Percentiles rank a stretch among this genome's conserved stretches.
These are phyloP conservation scores for Carex parvula DNA, from an alignment of 176 grass and related monocot species.

Conservation along the genomic window DNA sequence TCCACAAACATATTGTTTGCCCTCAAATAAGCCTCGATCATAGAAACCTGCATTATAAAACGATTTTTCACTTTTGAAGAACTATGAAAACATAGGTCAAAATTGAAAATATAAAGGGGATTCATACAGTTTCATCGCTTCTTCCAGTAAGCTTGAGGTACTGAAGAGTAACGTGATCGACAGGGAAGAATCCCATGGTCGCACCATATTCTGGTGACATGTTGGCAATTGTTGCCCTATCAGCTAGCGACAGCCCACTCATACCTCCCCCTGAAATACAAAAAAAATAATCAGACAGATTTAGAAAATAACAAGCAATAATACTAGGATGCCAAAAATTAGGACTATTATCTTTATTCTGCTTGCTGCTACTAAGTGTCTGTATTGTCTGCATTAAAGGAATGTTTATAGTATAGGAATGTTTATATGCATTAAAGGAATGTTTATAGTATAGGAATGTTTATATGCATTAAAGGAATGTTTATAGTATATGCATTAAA, in stretches of 20 bases:
- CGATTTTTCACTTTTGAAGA: constrained; percentile 4
- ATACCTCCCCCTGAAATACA: constrained; percentile 80
- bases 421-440: too few relatives aligned
- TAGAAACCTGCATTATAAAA: constrained; percentile 58
- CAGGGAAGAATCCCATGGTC: constrained; percentile 99
- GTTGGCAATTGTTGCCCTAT: constrained; percentile 94
- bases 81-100: constrained; percentile 1
- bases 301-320: neutral
- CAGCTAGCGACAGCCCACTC: constrained; percentile 77
- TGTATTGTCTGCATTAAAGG: neutral
- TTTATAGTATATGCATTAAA: too few relatives aligned
- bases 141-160: constrained; percentile 89
- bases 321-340: neutral
- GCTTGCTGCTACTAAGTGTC: neutral
- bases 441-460: too few relatives aligned
- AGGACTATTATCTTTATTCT: neutral
- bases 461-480: too few relatives aligned
- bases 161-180: constrained; percentile 85
- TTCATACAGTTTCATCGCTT: constrained; percentile 78
- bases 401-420: too few relatives aligned
- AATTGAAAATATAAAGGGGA: neutral
- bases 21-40: constrained; percentile 90
- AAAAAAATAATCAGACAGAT: constrained; percentile 9
- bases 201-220: constrained; percentile 99
- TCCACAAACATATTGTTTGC: constrained; percentile 95